phyloP scores from a whole-genome alignment of 2,329 filamentous ascomycete species.

The Ilyonectria mors-panacis region DNA sequence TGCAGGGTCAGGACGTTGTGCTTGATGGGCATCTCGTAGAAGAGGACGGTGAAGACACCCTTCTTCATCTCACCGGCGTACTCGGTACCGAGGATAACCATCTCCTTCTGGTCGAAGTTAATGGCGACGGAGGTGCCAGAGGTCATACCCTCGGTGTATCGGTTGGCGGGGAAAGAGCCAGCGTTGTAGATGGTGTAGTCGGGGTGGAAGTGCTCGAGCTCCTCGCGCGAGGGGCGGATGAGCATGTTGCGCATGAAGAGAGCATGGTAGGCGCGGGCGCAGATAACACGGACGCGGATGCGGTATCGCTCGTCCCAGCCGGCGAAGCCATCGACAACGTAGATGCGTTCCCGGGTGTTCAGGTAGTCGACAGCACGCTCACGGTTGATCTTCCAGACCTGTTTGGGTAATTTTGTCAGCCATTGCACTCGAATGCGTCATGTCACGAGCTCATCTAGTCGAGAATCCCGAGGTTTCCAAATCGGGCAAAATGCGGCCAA shows the following conservation, averaged over 20 bases:
- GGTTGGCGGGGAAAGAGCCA: conserved; percentile 97
- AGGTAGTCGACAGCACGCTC: conserved; percentile 99
- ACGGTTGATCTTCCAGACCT: conserved; percentile 99
- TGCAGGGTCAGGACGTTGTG: conserved; percentile 99
- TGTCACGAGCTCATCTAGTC: conserved; percentile 11
- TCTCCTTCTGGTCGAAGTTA: conserved; percentile 99
- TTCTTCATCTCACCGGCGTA: conserved; percentile 92
- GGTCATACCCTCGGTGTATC: conserved; percentile 98
- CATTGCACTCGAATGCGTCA: conserved; percentile 22
- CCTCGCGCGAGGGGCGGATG: conserved; percentile 90
- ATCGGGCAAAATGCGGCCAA: conserved; percentile 25
- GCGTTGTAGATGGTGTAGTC: conserved; percentile 99
- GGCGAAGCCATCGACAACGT: conserved; percentile 96
- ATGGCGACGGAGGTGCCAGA: conserved; percentile 97
- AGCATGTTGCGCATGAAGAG: conserved; percentile 99
- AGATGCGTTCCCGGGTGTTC: conserved; percentile 98
- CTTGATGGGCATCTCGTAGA: conserved; percentile 99
- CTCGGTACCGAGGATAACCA: conserved; percentile 99
- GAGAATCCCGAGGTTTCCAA: conserved; percentile 30
- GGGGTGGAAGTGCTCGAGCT: conserved; percentile 97
- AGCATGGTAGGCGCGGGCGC: conserved; percentile 98
- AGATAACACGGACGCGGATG: conserved; percentile 97
- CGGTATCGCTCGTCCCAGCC: conserved; percentile 99
- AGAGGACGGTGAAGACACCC: conserved; percentile 98
- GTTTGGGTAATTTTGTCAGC: conserved; percentile 48